Percentiles rank a stretch among this genome's conserved stretches.
Evolutionary conservation across 2,329 filamentous ascomycete genomes (phyloP).

Genomic region (Diaporthe sp.): DNA sequence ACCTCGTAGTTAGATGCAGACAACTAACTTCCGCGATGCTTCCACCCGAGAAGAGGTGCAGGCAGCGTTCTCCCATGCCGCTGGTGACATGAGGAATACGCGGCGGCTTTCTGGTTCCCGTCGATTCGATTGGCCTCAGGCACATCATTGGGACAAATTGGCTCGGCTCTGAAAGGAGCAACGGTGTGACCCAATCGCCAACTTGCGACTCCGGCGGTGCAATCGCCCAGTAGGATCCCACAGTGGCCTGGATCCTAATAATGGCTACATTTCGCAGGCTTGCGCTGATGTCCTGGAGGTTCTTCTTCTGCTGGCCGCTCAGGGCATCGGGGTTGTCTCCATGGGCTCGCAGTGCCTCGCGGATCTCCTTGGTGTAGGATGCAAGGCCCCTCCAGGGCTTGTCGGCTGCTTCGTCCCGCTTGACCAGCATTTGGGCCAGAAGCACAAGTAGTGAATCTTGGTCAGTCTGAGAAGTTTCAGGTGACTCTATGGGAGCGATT

Average conservation of each 20-base stretch:
- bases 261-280: background rate
- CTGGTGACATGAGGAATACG: background rate
- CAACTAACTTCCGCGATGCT: background rate
- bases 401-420: background rate
- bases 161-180: background rate
- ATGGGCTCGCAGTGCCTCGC: background rate
- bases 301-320: fast-evolving
- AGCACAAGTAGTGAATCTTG: background rate
- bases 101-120: background rate
- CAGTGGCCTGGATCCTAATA: background rate
- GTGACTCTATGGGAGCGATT: too few relatives aligned
- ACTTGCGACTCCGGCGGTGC: background rate
- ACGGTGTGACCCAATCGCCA: background rate
- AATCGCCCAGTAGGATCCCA: background rate
- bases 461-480: background rate
- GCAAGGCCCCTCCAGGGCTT: background rate
- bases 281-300: background rate
- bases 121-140: background rate
- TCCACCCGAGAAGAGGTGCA: background rate
- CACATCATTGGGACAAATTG: background rate
- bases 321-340: background rate
- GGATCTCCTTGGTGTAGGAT: background rate
- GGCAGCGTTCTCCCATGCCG: background rate
- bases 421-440: background rate
- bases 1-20: background rate